Base-by-base conservation (phyloP, 2,329 filamentous ascomycete genomes). In the Epichloe bromicola region DNA sequence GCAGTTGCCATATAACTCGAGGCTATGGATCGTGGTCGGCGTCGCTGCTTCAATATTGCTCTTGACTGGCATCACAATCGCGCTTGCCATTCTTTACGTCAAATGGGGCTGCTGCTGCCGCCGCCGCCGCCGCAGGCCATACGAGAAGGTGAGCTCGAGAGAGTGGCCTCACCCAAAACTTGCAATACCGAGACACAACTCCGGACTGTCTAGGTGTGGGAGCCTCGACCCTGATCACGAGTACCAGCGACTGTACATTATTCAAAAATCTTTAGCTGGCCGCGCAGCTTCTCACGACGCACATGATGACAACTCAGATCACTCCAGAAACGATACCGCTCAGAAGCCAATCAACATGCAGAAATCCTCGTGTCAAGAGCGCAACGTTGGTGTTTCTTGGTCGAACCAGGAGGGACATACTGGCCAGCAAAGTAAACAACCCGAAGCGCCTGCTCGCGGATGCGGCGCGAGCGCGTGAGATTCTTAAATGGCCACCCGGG, bases 231-330 rank as follows among this genome's bases (percentile, higher is more conserved):
- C 63, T 23, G 60, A 67, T 33, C 63, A 67, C 40, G 70, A 74
- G 53, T 51, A 60, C 26, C 64, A 71, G 53, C 61, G 71, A 12
- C 56, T 59, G 33, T 61, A 59, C 44, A 70, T 73, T 57, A 73
- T 74, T 52, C 65, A 66, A 48, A 48, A 74, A 57, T 72, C 70
- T 2, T 59, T 74, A 8, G 63, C 66, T 51, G 61, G 59, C 38
- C 63, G 64, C 20, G 43, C 58, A 4, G 60, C 62, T 12, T 60
- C 59, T 20, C 42, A 49, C 5, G 46, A 51, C 12, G 6, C 11
- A 17, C 30, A 34, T 30, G 26, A 8, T 8, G 26, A 30, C 1
- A 30, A 30, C 8, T 30, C 26, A 10, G 26, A 30, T 8, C 37
- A 19, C 11, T 10, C 34, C 38, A 1, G 23, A 17, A 17, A 34